These are phyloP conservation scores for Lomentospora prolificans DNA, from an alignment of 2,329 filamentous ascomycete genomes.

Conservation along the genomic window DNA sequence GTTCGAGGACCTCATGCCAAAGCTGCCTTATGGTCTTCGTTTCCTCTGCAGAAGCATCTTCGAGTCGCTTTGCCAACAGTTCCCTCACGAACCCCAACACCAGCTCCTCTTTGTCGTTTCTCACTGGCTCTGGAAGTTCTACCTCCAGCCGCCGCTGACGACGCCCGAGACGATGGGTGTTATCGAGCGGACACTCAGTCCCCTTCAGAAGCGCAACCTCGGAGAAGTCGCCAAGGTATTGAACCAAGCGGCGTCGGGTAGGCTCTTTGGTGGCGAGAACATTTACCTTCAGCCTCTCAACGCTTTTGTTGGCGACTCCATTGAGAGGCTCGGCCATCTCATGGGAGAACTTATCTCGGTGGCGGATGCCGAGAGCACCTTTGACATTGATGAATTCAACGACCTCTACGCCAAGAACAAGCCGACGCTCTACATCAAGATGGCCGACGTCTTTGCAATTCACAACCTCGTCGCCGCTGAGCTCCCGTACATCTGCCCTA, in stretches of 20 bases:
- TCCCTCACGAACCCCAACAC: constrained; percentile 68
- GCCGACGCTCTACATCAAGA: constrained; percentile 98
- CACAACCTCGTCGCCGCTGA: constrained; percentile 80
- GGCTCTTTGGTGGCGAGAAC: constrained; percentile 87
- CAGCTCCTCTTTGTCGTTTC: constrained; percentile 74
- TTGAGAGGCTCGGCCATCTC: constrained; percentile 67
- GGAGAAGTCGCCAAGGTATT: constrained; percentile 86
- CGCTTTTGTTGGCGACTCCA: constrained; percentile 76
- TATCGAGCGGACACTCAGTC: constrained; percentile 78
- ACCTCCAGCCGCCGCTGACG: constrained; percentile 81
- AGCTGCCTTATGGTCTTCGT: constrained; percentile 87
- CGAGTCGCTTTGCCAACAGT: constrained; percentile 64
- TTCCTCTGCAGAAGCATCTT: constrained; percentile 84
- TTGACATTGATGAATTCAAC: constrained; percentile 98
- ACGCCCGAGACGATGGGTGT: constrained; percentile 89
- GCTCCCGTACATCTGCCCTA: constrained; percentile 67
- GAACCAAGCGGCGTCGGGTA: constrained; percentile 77
- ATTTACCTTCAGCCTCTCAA: constrained; percentile 94
- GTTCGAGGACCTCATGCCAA: constrained; percentile 72
- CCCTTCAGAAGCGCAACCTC: constrained; percentile 87
- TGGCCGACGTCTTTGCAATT: constrained; percentile 93
- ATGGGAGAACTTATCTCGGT: constrained; percentile 73
- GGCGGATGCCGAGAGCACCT: constrained; percentile 78
- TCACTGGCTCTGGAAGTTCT: constrained; percentile 90
- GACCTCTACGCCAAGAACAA: constrained; percentile 94